Evolutionary conservation across 225 moss, liverwort and hornwort genomes (phyloP).

Genomic region (Physcomitrellopsis africana): DNA sequence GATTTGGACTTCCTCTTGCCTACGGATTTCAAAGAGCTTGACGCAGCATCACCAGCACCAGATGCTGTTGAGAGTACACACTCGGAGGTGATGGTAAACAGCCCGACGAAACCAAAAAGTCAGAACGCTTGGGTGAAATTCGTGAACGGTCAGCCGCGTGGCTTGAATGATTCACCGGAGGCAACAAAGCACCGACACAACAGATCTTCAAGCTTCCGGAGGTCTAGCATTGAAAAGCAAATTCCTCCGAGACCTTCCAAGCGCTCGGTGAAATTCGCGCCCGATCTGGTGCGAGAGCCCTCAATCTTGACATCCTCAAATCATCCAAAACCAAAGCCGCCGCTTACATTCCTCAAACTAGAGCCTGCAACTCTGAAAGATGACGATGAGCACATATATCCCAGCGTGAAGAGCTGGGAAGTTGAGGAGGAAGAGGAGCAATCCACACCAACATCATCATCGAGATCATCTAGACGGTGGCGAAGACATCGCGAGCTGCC

Average conservation of each 20-base stretch:
- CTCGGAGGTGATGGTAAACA: no score
- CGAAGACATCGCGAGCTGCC: slow-evolving; percentile 8
- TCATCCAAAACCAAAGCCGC: background rate
- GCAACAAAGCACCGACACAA: slow-evolving; percentile 20
- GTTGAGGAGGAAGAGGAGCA: slow-evolving; percentile 34
- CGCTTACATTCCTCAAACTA: slow-evolving; percentile 26
- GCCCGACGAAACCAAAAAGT: background rate
- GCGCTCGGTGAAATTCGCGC: slow-evolving; percentile 45
- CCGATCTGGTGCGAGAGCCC: slow-evolving; percentile 32
- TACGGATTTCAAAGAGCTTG: slow-evolving; percentile 19
- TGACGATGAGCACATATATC: slow-evolving; percentile 58
- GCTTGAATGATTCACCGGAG: no score
- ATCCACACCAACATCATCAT: slow-evolving; percentile 18
- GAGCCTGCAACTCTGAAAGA: slow-evolving; percentile 18
- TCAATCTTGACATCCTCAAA: background rate
- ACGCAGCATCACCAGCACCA: background rate
- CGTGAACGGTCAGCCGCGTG: background rate
- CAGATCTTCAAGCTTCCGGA: slow-evolving; percentile 35
- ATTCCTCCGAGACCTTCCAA: slow-evolving; percentile 24
- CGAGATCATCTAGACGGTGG: slow-evolving; percentile 22
- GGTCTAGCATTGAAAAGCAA: slow-evolving; percentile 23
- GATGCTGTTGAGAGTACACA: background rate
- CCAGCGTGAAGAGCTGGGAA: slow-evolving; percentile 68
- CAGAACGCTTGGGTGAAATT: slow-evolving; percentile 33
- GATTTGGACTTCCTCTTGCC: slow-evolving; percentile 58